Conservation (phyloP, 768 basidiomycete species). For the Leucocoprinus leucothites region DNA sequence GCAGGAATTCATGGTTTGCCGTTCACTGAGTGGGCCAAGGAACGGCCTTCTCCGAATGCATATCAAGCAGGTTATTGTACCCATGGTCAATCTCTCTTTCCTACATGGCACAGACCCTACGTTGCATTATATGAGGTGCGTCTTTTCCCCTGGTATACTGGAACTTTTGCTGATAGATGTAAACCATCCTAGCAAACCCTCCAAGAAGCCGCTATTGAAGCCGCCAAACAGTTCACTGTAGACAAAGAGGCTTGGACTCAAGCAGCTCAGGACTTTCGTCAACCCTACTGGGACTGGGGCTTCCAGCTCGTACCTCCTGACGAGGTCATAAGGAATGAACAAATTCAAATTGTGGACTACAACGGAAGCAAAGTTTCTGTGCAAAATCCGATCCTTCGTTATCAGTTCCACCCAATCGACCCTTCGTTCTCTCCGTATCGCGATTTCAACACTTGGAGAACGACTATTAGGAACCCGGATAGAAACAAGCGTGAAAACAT, state of each 20-base stretch:
- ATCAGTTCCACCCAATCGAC: conserved; percentile 31
- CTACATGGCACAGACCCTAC: conserved; percentile 56
- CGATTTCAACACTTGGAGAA: conserved; percentile 21
- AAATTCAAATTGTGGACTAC: conserved; percentile 30
- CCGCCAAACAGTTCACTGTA: conserved; percentile 38
- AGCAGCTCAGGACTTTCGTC: conserved; percentile 35
- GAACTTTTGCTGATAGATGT: background rate
- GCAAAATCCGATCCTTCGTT: conserved; percentile 31
- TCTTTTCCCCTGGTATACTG: background rate
- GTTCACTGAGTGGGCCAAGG: conserved; percentile 34
- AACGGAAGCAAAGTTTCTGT: conserved; percentile 25
- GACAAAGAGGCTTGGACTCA: conserved; percentile 1
- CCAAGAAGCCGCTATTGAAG: conserved; percentile 32
- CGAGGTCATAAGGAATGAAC: conserved; percentile 32
- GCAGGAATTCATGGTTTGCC: conserved; percentile 52
- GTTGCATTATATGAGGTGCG: conserved; percentile 46
- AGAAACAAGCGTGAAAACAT: conserved; percentile 24
- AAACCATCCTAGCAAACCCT: conserved; percentile 39
- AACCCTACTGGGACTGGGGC: conserved; percentile 58
- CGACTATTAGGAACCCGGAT: conserved; percentile 28
- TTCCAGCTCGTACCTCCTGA: conserved; percentile 33
- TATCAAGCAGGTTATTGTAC: conserved; percentile 47
- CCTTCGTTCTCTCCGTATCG: conserved; percentile 21
- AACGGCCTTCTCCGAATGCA: conserved; percentile 19
- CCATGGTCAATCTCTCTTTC: conserved; percentile 50